Percentiles rank a stretch among this genome's conserved stretches.
Evolutionary conservation across 768 basidiomycete species (phyloP).

Genomic region (Podaxis sp.): DNA sequence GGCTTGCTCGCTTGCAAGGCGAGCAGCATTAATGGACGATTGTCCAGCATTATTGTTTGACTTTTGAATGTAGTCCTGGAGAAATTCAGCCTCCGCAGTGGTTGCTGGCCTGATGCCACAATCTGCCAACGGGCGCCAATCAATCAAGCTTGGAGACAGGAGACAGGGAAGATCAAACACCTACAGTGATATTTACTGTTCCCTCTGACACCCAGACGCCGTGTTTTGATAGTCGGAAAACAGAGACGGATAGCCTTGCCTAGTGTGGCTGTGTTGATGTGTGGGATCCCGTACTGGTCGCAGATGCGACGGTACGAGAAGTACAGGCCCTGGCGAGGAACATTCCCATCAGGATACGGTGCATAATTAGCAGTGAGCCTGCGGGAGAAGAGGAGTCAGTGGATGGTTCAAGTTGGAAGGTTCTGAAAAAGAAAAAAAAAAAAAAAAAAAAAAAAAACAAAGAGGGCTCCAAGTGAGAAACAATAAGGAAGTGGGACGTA

Average conservation of each 20-base stretch:
- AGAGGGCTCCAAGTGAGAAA: neutral
- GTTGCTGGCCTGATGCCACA: constrained; percentile 93
- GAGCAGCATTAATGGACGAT: constrained; percentile 71
- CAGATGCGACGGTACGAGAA: constrained; percentile 90
- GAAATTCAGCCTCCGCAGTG: constrained; percentile 86
- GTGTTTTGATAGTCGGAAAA: constrained; percentile 93
- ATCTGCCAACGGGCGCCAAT: constrained; percentile 50
- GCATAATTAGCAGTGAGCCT: constrained; percentile 91
- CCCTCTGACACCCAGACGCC: constrained; percentile 87
- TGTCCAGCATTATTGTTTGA: constrained; percentile 85
- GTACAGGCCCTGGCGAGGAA: constrained; percentile 91
- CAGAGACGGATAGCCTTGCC: constrained; percentile 93
- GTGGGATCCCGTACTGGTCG: constrained; percentile 89
- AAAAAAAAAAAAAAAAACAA: neutral
- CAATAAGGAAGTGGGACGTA: constrained; percentile 35
- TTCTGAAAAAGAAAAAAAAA: neutral
- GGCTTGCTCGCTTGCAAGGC: constrained; percentile 67
- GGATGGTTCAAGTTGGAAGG: constrained; percentile 7
- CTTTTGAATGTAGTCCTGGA: constrained; percentile 89
- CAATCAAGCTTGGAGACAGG: constrained; percentile 24
- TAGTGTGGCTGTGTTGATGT: constrained; percentile 94
- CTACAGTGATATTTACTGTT: constrained; percentile 96
- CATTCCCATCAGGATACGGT: constrained; percentile 89
- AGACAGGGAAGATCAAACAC: constrained; percentile 31
- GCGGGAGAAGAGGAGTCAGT: constrained; percentile 11